Evolutionary conservation across 768 basidiomycete genomes (phyloP), one percentile per base, ranked within the genome.

Genomic region (Leccinellum rugosiceps): DNA sequence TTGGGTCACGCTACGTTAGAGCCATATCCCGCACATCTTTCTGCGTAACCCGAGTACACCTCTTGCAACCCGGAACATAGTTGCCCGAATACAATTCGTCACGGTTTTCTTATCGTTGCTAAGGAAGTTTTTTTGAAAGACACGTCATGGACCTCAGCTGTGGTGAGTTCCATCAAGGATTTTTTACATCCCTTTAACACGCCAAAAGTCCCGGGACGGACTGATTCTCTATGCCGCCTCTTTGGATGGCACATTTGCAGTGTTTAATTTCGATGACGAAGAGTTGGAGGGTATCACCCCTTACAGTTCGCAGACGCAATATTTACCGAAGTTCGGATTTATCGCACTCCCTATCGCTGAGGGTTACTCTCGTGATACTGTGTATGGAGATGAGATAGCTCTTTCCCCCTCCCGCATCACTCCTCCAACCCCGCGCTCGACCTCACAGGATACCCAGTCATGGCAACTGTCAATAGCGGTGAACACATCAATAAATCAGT

Each of bases 1-100:
- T 28, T 6, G 49, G 51, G 17, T 67, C 56, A 61, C 14, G n/a
- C 31, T 21, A 61, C 8, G 14, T 53, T 25, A 62, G 35, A 50
- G 60, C 17, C 98, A 98, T 74, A 97, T 96, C 66, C 96, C 96
- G 0, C 89, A 94, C 60, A 88, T 98, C 23, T 98, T 98, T 73
- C 78, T 95, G 53, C 85, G 90, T 7, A 86, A 92, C 59, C 80
- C 87, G 3, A 73, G 78, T 4, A 70, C 78, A 11, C 83, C 88
- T 3, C 82, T 92, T 8, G 80, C 83, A 9, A 90, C 91, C 0
- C 81, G 84, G 11, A 95, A 94, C 62, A 90, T 94, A 57, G 89
- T 94, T n/a, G 97, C 97, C 2, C 96, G 4, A 94, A 94, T 62
- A 85, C 87, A 0, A 90, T 90, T 3, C 82, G 92, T 34, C 97